These are phyloP conservation scores for Trametes polyzona DNA, from an alignment of 1,284 basidiomycete species.

Conservation along the genomic window DNA sequence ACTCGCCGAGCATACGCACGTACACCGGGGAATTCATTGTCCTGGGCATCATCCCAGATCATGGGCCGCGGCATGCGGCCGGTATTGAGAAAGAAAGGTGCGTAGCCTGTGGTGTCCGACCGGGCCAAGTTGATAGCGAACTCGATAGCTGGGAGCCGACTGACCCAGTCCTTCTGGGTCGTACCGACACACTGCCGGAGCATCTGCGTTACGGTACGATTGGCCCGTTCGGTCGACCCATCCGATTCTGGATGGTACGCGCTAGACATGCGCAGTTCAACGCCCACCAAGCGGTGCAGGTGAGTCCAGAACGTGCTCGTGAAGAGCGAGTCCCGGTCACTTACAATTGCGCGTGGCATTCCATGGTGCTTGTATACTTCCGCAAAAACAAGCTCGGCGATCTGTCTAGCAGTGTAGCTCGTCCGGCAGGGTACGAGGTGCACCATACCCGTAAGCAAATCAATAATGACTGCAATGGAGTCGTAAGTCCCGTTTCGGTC, in stretches of 20 bases:
- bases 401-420: conserved; percentile 37
- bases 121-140: conserved; percentile 34
- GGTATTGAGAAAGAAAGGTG: conserved; percentile 36
- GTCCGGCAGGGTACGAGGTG: conserved; percentile 33
- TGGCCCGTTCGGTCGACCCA: conserved; percentile 38
- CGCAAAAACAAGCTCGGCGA: conserved; percentile 44
- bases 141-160: conserved; percentile 39
- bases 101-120: conserved; percentile 27
- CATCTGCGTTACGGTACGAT: conserved; percentile 34
- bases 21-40: conserved; percentile 23
- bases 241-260: conserved; percentile 50
- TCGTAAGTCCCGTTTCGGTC: conserved; percentile 34
- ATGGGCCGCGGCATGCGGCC: conserved; percentile 17
- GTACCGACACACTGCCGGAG: conserved; percentile 35
- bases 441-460: conserved; percentile 37
- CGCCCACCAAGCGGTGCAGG: conserved; percentile 37
- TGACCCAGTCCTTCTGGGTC: conserved; percentile 42
- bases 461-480: conserved; percentile 36
- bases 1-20: conserved; percentile 21
- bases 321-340: conserved; percentile 46
- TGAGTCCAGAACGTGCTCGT: conserved; percentile 46
- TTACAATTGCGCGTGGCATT: conserved; percentile 42
- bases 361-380: conserved; percentile 44
- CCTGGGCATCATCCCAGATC: neutral
- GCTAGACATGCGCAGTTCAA: conserved; percentile 42